These are phyloP conservation scores for Rhizopogon salebrosus DNA, from an alignment of 768 basidiomycete species.

Conservation along the genomic window DNA sequence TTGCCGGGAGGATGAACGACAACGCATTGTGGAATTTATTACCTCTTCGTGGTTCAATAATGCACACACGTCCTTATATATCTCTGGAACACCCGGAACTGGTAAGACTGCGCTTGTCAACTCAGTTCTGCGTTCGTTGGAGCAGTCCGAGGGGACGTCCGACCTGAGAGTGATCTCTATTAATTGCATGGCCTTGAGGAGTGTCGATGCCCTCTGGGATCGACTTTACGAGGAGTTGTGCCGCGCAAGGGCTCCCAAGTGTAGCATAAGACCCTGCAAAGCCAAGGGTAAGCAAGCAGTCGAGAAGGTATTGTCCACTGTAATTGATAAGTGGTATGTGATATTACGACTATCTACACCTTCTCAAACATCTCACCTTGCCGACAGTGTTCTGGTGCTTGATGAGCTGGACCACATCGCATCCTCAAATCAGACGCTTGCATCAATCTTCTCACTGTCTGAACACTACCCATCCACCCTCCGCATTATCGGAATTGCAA, in stretches of 20 bases:
- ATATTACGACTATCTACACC: background rate
- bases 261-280: slow-evolving; percentile 31
- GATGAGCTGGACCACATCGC: slow-evolving; percentile 87
- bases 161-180: slow-evolving; percentile 50
- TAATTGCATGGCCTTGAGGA: slow-evolving; percentile 78
- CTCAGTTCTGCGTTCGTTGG: slow-evolving; percentile 43
- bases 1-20: slow-evolving; percentile 65
- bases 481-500: slow-evolving; percentile 81
- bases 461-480: slow-evolving; percentile 45
- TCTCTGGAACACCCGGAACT: slow-evolving; percentile 90
- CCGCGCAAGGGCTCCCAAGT: slow-evolving; percentile 29
- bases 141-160: slow-evolving; percentile 29
- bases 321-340: slow-evolving; percentile 48
- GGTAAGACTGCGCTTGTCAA: slow-evolving; percentile 87
- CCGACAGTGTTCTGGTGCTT: slow-evolving; percentile 63
- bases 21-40: slow-evolving; percentile 54
- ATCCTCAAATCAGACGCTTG: slow-evolving; percentile 50
- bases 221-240: slow-evolving; percentile 55
- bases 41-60: slow-evolving; percentile 40
- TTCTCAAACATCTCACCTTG: slow-evolving; percentile 15
- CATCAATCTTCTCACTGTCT: slow-evolving; percentile 65
- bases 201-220: slow-evolving; percentile 67
- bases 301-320: slow-evolving; percentile 37
- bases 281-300: slow-evolving; percentile 45
- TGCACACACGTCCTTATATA: slow-evolving; percentile 57